Conservation (phyloP, 306 rosid species). For the Comarum palustre region DNA sequence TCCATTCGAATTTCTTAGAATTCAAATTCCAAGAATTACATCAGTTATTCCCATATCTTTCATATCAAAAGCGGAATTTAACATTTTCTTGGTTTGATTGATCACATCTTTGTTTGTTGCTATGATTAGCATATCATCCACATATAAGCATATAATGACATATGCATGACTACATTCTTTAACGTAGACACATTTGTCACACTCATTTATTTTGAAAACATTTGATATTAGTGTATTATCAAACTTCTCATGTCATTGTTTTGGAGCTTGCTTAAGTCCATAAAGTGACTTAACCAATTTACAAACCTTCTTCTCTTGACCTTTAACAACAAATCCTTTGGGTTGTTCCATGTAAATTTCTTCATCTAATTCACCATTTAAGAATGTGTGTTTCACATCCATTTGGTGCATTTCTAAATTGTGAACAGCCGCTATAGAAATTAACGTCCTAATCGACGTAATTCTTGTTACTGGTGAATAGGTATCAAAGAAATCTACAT, state of each 20-base stretch:
- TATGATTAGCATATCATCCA: too few relatives aligned
- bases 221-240: background rate
- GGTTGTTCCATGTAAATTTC: conserved; percentile 2
- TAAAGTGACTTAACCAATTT: background rate
- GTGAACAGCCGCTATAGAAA: background rate
- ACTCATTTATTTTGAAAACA: background rate
- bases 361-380: background rate
- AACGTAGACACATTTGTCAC: background rate
- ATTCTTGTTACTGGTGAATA: background rate
- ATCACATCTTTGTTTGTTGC: too few relatives aligned
- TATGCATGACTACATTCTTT: background rate
- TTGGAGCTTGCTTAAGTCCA: background rate
- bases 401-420: background rate
- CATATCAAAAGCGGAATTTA: too few relatives aligned
- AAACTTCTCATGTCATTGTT: background rate
- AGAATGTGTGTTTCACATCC: background rate
- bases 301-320: background rate
- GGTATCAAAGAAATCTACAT: background rate
- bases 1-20: too few relatives aligned
- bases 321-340: background rate
- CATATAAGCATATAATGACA: background rate
- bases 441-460: background rate
- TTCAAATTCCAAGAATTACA: too few relatives aligned
- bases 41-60: too few relatives aligned
- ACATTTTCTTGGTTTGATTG: too few relatives aligned